phyloP scores from a whole-genome alignment of 1,139 yeast species.

The Suzukiozyma palmioleophila region DNA sequence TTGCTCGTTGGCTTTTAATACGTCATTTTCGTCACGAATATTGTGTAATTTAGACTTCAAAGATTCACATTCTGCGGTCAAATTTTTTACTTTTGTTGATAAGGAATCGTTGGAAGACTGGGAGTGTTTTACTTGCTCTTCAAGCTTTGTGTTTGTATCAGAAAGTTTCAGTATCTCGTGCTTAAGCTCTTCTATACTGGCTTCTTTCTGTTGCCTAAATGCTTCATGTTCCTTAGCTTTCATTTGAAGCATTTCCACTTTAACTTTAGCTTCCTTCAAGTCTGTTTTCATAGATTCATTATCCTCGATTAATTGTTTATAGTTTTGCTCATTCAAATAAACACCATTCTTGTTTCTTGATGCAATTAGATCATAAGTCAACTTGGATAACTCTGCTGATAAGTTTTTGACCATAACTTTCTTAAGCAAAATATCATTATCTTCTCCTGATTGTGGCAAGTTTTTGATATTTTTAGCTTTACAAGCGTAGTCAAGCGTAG shows the following conservation, averaged over 20 bases:
- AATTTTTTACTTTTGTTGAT: neutral
- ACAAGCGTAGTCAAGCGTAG: conserved; percentile 81
- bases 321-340: conserved; percentile 55
- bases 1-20: neutral
- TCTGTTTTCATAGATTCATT: conserved; percentile 23
- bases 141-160: conserved; percentile 1
- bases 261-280: conserved; percentile 17
- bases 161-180: conserved; percentile 6
- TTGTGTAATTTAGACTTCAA: neutral
- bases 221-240: conserved; percentile 11
- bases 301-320: conserved; percentile 42
- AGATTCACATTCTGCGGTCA: neutral
- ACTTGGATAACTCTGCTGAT: conserved; percentile 50
- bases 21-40: neutral
- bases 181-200: conserved; percentile 7
- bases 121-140: conserved; percentile 3
- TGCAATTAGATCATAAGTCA: conserved; percentile 57
- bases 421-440: conserved; percentile 53
- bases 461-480: conserved; percentile 78
- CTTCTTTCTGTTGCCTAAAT: conserved; percentile 7
- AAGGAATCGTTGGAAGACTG: neutral
- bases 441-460: conserved; percentile 54
- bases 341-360: conserved; percentile 62
- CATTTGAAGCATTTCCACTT: conserved; percentile 11
- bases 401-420: conserved; percentile 55